A percentile compares a stretch with the other conserved stretches of the same genome.
phyloP scores from a whole-genome alignment of 169 alveolate genomes.

The Cryptosporidium andersoni region DNA sequence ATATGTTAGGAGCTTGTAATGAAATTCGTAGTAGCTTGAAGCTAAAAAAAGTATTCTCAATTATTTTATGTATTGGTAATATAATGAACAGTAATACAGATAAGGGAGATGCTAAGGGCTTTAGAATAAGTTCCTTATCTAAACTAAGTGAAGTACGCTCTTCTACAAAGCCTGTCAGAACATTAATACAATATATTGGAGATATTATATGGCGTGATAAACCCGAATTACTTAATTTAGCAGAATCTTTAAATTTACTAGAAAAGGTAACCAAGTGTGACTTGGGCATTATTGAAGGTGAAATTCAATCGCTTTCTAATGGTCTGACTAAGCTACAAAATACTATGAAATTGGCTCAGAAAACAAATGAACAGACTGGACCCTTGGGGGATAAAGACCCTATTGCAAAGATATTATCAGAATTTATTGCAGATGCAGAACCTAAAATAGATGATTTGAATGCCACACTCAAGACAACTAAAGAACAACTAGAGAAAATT shows the following conservation, averaged over 20 bases:
- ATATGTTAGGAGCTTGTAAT: constrained; percentile 82
- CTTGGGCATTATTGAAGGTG: constrained; percentile 72
- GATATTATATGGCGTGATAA: constrained; percentile 77
- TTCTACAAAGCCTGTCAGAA: constrained; percentile 87
- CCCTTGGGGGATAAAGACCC: constrained; percentile 77
- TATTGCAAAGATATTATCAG: constrained; percentile 73
- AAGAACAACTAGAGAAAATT: constrained; percentile 78
- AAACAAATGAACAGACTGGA: constrained; percentile 74
- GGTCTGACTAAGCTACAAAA: constrained; percentile 62
- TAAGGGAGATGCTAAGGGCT: constrained; percentile 89
- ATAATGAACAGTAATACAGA: constrained; percentile 85
- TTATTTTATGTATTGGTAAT: constrained; percentile 86
- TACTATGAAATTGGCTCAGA: constrained; percentile 73
- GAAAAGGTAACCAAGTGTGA: constrained; percentile 74
- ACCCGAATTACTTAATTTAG: constrained; percentile 70
- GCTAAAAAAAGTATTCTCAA: constrained; percentile 81
- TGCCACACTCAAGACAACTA: constrained; percentile 75
- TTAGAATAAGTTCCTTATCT: constrained; percentile 85
- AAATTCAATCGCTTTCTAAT: constrained; percentile 44
- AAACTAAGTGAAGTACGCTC: constrained; percentile 86
- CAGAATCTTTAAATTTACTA: constrained; percentile 62
- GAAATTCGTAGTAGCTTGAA: constrained; percentile 77
- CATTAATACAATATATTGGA: constrained; percentile 84
- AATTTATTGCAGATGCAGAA: constrained; percentile 78
- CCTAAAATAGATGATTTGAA: constrained; percentile 76